Percentiles rank a stretch among this genome's conserved stretches.
phyloP scores from a whole-genome alignment of 2,329 filamentous ascomycete genomes.

The Blastomyces gilchristii region DNA sequence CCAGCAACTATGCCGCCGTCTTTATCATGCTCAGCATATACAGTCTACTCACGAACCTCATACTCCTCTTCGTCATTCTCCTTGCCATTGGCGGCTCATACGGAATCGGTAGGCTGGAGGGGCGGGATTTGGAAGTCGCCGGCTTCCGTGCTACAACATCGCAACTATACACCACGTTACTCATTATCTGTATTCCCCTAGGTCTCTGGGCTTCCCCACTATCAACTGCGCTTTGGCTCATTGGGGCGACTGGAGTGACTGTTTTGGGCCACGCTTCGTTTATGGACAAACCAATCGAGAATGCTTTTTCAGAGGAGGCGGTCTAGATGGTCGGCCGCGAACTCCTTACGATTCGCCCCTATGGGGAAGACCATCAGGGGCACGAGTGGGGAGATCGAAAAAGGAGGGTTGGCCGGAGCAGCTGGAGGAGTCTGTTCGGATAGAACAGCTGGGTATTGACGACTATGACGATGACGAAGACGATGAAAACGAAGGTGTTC shows the following conservation, averaged over 20 bases:
- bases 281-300: slow-evolving; percentile 98
- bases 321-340: slow-evolving; percentile 99
- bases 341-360: slow-evolving; percentile 83
- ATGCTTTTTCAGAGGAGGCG: slow-evolving; percentile 99
- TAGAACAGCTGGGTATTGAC: slow-evolving; percentile 57
- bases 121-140: slow-evolving; percentile 78
- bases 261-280: slow-evolving; percentile 91
- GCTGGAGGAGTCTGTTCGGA: slow-evolving; percentile 42
- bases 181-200: slow-evolving; percentile 73
- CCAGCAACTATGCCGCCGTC: slow-evolving; percentile 92
- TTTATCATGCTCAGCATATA: slow-evolving; percentile 96
- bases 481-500: slow-evolving; percentile 33
- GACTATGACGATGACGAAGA: slow-evolving; percentile 40
- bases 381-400: slow-evolving; percentile 55
- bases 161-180: slow-evolving; percentile 84
- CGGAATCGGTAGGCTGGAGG: slow-evolving; percentile 81
- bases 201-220: slow-evolving; percentile 79
- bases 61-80: slow-evolving; percentile 84
- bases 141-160: slow-evolving; percentile 73
- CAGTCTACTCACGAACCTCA: slow-evolving; percentile 76
- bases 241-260: slow-evolving; percentile 86
- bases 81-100: slow-evolving; percentile 80
- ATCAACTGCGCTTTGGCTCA: slow-evolving; percentile 80
- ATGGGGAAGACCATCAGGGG: slow-evolving; percentile 99
- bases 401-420: slow-evolving; percentile 41